Base-by-base conservation (phyloP, 164 flowering plant genomes). In the Nymphaea thermarum region DNA sequence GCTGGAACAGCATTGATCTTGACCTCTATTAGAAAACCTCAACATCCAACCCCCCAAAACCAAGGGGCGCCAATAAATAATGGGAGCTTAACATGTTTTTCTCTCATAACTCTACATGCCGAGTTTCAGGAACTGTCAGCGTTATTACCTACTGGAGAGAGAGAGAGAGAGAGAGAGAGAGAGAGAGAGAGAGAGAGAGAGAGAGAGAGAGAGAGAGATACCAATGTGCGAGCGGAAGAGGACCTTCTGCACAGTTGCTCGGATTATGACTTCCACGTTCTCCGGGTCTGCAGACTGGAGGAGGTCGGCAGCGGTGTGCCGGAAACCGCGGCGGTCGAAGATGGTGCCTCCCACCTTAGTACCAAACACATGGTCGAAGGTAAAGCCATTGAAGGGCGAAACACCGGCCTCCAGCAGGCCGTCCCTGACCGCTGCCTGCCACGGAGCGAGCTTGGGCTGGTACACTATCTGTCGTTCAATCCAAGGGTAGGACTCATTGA, bases 271-370 rank as follows among this genome's bases (percentile, higher is more conserved):
- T 14, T 63, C 72, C 14, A 92, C 79, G 14, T 82, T 90, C 0
- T 71, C 43, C 4, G 88, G 82, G 70, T 87, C 79, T 0, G 78
- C 96, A 3, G 84, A 72, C 15, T 83, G 76, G 3, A 95, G 85
- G 2, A 95, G 86, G 66, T 92, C 97, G 0, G 96, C 99, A 3
- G 98, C 84, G 6, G 92, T 88, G 84, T 85, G 91, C 12, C 99
- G 81, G 41, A 79, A 83, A 63, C 96, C 98, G 14, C 68, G 75
- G 12, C 75, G 55, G 65, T 88, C 91, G 44, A 95, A 95, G 53
- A 87, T 92, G 67, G 91, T 85, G 8, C 99, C 99, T 10, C 99
- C 98, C 55, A 90, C 78, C 74, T 95, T 95, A 70, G 99, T 95
- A 4, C 99, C 99, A 62, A 80, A 82, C 3, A 82, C 42, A 72